These are phyloP conservation scores for Malbranchea zuffiana DNA, from an alignment of 2,329 filamentous ascomycete genomes.

Conservation along the genomic window DNA sequence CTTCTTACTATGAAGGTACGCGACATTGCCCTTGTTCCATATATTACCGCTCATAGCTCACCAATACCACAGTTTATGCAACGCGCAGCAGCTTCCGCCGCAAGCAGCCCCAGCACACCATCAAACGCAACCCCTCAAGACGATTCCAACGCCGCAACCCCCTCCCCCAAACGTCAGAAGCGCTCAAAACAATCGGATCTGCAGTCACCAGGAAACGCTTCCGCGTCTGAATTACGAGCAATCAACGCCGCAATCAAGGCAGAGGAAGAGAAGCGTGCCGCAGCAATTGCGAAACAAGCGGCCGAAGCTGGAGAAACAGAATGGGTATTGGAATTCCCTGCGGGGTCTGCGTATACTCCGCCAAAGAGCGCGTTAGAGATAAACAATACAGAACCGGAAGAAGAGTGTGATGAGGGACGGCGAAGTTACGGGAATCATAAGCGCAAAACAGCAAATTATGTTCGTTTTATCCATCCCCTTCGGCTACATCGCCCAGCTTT, in stretches of 20 bases:
- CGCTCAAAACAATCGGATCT: constrained; percentile 19
- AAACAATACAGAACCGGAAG: constrained; percentile 19
- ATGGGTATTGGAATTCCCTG: constrained; percentile 32
- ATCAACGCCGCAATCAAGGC: constrained; percentile 32
- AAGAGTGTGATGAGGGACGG: constrained; percentile 24
- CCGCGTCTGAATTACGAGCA: constrained; percentile 28
- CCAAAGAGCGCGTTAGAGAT: background rate
- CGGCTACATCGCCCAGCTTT: no score
- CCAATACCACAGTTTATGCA: constrained; percentile 74
- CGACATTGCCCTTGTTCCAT: constrained; percentile 1
- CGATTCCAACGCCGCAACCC: constrained; percentile 36
- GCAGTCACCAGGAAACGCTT: constrained; percentile 16
- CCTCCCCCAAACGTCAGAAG: constrained; percentile 29
- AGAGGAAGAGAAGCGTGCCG: constrained; percentile 32
- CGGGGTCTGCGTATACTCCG: constrained; percentile 13
- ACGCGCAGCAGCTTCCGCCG: constrained; percentile 56
- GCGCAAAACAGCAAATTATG: constrained; percentile 23
- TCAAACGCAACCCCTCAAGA: constrained; percentile 39
- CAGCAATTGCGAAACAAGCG: constrained; percentile 31
- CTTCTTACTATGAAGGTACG: constrained; percentile 76
- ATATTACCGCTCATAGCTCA: no score
- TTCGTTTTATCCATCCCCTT: no score
- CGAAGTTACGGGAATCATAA: constrained; percentile 32
- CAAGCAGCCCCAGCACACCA: constrained; percentile 38
- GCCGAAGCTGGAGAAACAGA: constrained; percentile 35